phyloP scores from a whole-genome alignment of 768 basidiomycete genomes.

The Pulveroboletus frians region DNA sequence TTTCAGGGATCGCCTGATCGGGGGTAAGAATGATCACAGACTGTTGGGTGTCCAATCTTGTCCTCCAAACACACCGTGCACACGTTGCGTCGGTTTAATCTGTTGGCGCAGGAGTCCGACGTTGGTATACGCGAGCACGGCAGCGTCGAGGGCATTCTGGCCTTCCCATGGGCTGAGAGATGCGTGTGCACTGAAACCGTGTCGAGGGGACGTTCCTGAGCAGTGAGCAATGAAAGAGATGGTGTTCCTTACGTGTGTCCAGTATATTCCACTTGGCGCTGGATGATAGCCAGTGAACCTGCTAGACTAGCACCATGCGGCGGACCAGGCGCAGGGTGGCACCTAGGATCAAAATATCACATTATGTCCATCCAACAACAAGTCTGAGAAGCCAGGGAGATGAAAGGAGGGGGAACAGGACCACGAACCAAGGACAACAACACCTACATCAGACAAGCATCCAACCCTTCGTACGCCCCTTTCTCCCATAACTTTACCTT shows the following conservation, averaged over 20 bases:
- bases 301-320: constrained; percentile 57
- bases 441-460: constrained; percentile 65
- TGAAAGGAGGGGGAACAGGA: no score
- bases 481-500: constrained; percentile 63
- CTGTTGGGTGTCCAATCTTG: constrained; percentile 70
- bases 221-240: neutral
- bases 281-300: constrained; percentile 58
- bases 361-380: neutral
- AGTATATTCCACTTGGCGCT: constrained; percentile 55
- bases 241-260: constrained; percentile 61
- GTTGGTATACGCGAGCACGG: constrained; percentile 74
- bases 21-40: constrained; percentile 28
- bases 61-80: constrained; percentile 78
- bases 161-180: constrained; percentile 85
- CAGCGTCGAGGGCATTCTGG: constrained; percentile 78
- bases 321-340: constrained; percentile 76
- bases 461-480: constrained; percentile 73
- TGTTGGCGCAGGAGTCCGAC: constrained; percentile 81
- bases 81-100: constrained; percentile 66
- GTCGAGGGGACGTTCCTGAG: no score
- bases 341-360: constrained; percentile 43
- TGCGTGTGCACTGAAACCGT: constrained; percentile 58
- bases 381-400: neutral
- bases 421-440: neutral
- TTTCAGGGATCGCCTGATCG: neutral